A percentile compares a stretch with the other conserved stretches of the same genome.
Evolutionary conservation across 2,329 filamentous ascomycete species (phyloP).

Genomic region (Ophiocordyceps sinensis): DNA sequence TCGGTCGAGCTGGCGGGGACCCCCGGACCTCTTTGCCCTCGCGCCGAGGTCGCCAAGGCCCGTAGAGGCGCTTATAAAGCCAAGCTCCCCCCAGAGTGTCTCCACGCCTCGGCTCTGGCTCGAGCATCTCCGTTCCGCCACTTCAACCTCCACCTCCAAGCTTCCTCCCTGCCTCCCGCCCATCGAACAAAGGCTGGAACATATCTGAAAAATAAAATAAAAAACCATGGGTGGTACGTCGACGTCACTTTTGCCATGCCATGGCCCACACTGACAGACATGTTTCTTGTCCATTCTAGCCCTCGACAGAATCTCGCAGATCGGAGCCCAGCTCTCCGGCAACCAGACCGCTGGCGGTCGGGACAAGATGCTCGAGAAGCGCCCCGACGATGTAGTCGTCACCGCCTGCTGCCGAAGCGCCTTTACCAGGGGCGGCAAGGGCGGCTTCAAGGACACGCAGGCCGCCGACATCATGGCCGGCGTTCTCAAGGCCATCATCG

Average conservation of each 20-base stretch:
- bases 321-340: slow-evolving; percentile 48
- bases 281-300: slow-evolving; percentile 19
- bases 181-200: not conserved
- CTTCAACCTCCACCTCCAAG: too few relatives aligned
- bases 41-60: too few relatives aligned
- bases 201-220: not conserved
- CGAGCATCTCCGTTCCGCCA: too few relatives aligned
- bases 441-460: slow-evolving; percentile 87
- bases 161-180: too few relatives aligned
- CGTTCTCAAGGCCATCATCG: slow-evolving; percentile 66
- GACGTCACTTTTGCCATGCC: slow-evolving; percentile 2
- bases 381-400: slow-evolving; percentile 68
- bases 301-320: slow-evolving; percentile 42
- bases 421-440: slow-evolving; percentile 85
- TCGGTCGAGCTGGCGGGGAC: slow-evolving; percentile 3
- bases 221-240: slow-evolving; percentile 21
- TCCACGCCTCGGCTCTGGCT: too few relatives aligned
- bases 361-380: slow-evolving; percentile 49
- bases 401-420: slow-evolving; percentile 84
- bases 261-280: too few relatives aligned
- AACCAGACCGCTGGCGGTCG: slow-evolving; percentile 38
- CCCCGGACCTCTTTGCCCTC: too few relatives aligned
- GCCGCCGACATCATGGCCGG: slow-evolving; percentile 76
- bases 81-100: too few relatives aligned
- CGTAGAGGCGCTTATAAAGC: not conserved